Base-by-base conservation (phyloP, 1,139 yeast genomes). In the Suhomyces kunorum region DNA sequence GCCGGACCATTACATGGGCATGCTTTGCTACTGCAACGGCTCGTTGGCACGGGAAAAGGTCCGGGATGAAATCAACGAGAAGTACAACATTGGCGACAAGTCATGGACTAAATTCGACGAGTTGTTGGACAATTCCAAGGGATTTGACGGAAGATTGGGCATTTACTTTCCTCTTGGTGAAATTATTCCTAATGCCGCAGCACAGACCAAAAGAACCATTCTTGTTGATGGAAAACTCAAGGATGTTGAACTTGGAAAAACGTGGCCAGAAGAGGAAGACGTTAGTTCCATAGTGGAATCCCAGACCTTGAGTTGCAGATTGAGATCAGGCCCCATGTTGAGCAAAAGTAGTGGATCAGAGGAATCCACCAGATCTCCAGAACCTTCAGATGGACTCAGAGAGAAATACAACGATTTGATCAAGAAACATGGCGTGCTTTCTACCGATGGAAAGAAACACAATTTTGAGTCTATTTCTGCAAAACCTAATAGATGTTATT, bases 1-100 rank as follows among this genome's bases (percentile, higher is more conserved):
- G 50, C 78, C 81, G 0, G 74, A 73, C 25, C 80, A 83, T 34
- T 90, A 81, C 60, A 89, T 89, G 97, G 96, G 95, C 24, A 89
- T 89, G 97, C 79, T 89, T 42, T 89, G 97, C 59, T 89, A 89
- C 59, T 86, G 95, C 58, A 89, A 89, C 59, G 97, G 97, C 0
- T 78, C 96, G 0, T 67, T 89, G 39, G 96, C 97, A 0, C 71
- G 97, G 48, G 96, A 89, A 54, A 73, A 75, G 45, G 71, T 89
- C 6, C 70, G 95, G 35, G 83, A 88, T 59, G 69, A 66, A 14
- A 50, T 89, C 28, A 86, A 85, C 54, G 63, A 65, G 19, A 69
- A 74, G 51, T 63, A 68, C 44, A 52, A 59, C 2, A 45, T 61
- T 6, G 48, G 55, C 2, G 66, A 59, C 30, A 39, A 57, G 12